These are phyloP conservation scores for Balamuthia mandrillaris DNA, from an alignment of 208 protist species.

Conservation along the genomic window DNA sequence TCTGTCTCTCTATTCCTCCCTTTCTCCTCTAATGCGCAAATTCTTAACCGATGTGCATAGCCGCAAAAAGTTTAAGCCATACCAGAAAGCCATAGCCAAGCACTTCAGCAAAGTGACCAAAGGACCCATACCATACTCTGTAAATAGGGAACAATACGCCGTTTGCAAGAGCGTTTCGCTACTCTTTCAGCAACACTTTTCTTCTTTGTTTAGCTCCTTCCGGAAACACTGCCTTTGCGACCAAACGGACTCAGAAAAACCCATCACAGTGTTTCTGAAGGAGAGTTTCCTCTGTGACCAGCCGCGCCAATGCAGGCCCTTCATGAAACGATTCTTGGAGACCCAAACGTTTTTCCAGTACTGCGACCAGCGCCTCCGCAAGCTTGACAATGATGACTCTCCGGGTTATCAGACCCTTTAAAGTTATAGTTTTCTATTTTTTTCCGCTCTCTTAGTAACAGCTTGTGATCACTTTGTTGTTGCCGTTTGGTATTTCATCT, in stretches of 20 bases:
- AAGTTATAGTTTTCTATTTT: too few species aligned
- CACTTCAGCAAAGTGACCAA: neutral
- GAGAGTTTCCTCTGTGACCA: constrained; percentile 33
- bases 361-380: constrained; percentile 31
- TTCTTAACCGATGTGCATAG: neutral
- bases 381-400: too few species aligned
- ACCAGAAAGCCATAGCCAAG: neutral
- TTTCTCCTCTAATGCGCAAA: neutral
- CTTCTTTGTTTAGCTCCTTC: constrained; percentile 26
- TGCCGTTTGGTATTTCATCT: too few species aligned
- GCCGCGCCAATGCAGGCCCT: neutral
- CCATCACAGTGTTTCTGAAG: constrained; percentile 36
- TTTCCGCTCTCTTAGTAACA: too few species aligned
- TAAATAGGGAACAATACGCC: constrained; percentile 15
- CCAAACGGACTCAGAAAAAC: constrained; percentile 32
- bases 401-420: too few species aligned
- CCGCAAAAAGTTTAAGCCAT: constrained; percentile 16
- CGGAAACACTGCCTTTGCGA: constrained; percentile 31
- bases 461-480: too few species aligned
- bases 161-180: neutral
- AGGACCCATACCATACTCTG: neutral
- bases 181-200: constrained; percentile 22
- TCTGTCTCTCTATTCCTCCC: neutral
- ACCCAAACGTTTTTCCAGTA: constrained; percentile 31
- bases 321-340: constrained; percentile 31